These are phyloP conservation scores for Dendrocalamus latiflorus DNA, from an alignment of 202 grass and related monocot species.

Conservation along the genomic window DNA sequence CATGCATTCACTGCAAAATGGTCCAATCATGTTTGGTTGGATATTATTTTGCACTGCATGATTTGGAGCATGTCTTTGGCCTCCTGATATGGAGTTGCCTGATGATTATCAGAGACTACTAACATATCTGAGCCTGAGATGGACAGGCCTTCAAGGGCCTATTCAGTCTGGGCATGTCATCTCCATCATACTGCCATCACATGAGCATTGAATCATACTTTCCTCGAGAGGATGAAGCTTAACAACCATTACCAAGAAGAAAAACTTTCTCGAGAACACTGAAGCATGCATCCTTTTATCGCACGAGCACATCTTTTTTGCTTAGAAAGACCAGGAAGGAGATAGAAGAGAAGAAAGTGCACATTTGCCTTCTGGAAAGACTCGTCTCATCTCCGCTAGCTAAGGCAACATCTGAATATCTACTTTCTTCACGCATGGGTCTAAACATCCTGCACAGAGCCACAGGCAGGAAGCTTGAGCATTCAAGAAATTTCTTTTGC, in stretches of 20 bases:
- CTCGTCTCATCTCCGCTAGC: background rate
- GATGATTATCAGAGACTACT: background rate
- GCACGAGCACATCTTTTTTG: slow-evolving; percentile 24
- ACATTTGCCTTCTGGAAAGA: background rate
- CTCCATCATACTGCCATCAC: background rate
- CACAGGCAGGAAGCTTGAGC: background rate
- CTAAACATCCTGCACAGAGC: background rate
- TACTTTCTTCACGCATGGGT: background rate
- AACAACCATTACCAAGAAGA: slow-evolving; percentile 30
- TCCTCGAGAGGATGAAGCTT: slow-evolving; percentile 25
- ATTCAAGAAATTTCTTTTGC: background rate
- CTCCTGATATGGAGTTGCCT: background rate
- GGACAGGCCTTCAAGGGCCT: background rate
- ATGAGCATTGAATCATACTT: background rate
- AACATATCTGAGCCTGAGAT: background rate
- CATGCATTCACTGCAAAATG: slow-evolving; percentile 1
- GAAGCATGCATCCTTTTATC: slow-evolving; percentile 16
- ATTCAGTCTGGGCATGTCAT: background rate
- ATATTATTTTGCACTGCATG: background rate
- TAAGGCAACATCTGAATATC: background rate
- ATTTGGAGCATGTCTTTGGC: background rate
- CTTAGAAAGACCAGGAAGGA: slow-evolving; percentile 9
- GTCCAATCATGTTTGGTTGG: background rate
- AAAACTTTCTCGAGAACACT: slow-evolving; percentile 32
- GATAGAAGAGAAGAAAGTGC: background rate